A percentile compares a stretch with the other conserved stretches of the same genome.
These are phyloP conservation scores for Brettanomyces custersianus DNA, from an alignment of 805 yeast genomes.

Conservation along the genomic window DNA sequence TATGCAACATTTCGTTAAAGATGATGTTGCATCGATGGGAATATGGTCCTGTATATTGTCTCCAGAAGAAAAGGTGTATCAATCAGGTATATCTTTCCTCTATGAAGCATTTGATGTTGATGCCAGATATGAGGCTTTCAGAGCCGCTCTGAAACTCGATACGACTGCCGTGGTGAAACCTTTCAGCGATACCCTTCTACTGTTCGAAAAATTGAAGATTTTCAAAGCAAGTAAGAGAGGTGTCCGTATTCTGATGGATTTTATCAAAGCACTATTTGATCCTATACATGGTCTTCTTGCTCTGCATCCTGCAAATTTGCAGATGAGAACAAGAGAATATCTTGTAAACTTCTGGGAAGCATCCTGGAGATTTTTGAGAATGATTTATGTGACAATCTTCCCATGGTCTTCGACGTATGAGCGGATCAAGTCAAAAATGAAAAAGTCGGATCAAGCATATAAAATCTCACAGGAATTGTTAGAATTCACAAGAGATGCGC, in stretches of 20 bases:
- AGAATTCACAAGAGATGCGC: slow-evolving; percentile 79
- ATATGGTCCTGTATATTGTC: slow-evolving; percentile 72
- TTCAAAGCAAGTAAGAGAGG: slow-evolving; percentile 33
- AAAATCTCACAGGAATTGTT: slow-evolving; percentile 16
- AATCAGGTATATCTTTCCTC: slow-evolving; percentile 60
- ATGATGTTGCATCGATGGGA: slow-evolving; percentile 42
- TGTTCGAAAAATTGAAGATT: slow-evolving; percentile 10
- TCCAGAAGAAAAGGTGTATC: slow-evolving; percentile 47
- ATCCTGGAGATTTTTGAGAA: slow-evolving; percentile 65
- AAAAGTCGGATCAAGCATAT: slow-evolving; percentile 15
- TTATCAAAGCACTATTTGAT: slow-evolving; percentile 51
- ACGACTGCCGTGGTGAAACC: slow-evolving; percentile 40
- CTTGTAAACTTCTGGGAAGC: slow-evolving; percentile 50
- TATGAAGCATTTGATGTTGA: slow-evolving; percentile 73
- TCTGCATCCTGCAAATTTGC: slow-evolving; percentile 5
- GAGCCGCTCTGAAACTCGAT: slow-evolving; percentile 37
- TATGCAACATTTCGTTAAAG: slow-evolving; percentile 28
- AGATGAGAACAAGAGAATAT: slow-evolving; percentile 11
- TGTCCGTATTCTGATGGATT: slow-evolving; percentile 67
- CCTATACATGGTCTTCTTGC: slow-evolving; percentile 52
- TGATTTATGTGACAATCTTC: slow-evolving; percentile 59
- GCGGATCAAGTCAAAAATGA: slow-evolving; percentile 13
- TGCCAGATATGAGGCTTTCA: slow-evolving; percentile 73
- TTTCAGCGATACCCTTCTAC: slow-evolving; percentile 18
- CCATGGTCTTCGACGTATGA: slow-evolving; percentile 55